Evolutionary conservation across 2,329 filamentous ascomycete genomes (phyloP).

Genomic region (Gaeumannomyces sp.): DNA sequence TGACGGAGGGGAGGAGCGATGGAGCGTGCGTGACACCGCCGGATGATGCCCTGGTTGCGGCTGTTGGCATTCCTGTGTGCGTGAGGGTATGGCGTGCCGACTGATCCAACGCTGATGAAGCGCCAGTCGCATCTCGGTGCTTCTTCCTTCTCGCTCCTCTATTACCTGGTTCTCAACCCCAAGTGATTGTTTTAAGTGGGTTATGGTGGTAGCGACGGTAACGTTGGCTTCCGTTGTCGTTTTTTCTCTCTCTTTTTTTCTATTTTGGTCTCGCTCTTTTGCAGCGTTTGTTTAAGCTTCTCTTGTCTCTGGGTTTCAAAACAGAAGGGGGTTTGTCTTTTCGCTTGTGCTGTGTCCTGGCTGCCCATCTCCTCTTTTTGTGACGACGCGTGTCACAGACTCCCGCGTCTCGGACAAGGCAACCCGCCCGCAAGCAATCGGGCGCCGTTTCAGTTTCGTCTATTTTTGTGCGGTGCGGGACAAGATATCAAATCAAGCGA

Average conservation of each 20-base stretch:
- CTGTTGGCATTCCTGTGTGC: neutral
- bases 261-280: neutral
- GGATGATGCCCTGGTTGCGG: neutral
- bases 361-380: neutral
- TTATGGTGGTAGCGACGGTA: neutral
- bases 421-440: neutral
- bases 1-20: neutral
- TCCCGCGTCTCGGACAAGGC: neutral
- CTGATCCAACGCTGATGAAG: too few species aligned
- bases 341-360: neutral
- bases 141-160: too few species aligned
- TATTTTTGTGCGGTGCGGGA: neutral
- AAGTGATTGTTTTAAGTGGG: neutral
- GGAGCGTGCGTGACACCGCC: neutral
- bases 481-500: too few species aligned
- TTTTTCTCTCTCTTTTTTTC: neutral
- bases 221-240: neutral
- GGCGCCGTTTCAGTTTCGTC: constrained; percentile 1
- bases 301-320: neutral
- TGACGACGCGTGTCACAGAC: constrained; percentile 6
- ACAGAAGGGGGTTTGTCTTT: neutral
- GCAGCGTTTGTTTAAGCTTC: constrained; percentile 6
- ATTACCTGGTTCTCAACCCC: too few species aligned
- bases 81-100: neutral
- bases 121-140: too few species aligned